Base-by-base conservation (phyloP, 495 filamentous ascomycete genomes). In the Trichoderma erinaceum region DNA sequence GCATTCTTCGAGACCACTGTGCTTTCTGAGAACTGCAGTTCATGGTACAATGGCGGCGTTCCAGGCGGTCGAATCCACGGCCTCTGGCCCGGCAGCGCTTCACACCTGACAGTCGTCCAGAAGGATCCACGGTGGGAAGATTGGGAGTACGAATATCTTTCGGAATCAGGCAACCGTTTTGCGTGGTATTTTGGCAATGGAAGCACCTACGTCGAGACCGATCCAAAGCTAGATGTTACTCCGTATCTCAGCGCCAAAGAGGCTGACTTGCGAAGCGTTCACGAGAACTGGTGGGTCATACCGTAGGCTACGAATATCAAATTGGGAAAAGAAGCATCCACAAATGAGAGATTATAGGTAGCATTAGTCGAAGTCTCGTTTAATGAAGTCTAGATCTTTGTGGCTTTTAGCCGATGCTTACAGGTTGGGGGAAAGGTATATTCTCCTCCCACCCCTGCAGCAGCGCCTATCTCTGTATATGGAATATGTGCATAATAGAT, bases 71-170 rank as follows among this genome's bases (percentile, higher is more conserved):
- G 83, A 27, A 84, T 91, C 27, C 84, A 86, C 68, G 89, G 86
- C 0, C 71, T 90, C 21, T 92, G 89, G 81, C 89, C 89, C 0
- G 88, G 87, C 0, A 87, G 83, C 74, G 84, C 86, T 4, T 75
- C 85, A 1, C 84, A 87, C 70, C 74, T 83, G 32, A 86, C 85
- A 13, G 81, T 82, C 25, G 78, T 87, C 32, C 77, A 85, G 4
- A 74, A 83, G 27, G 83, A 88, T 63, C 88, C 88, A 1, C 77
- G 89, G 16, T 91, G 88, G 87, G 89, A 92, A 75, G 89, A 92
- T 72, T 91, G 80, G 78, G 88, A 91, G 67, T 90, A 87, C 73
- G 81, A 80, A 67, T 86, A 88, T 72, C 71, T 81, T 10, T 72
- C 75, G 2, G 71, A 75, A 12, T 70, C 68, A n/a, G 78, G 77